Evolutionary conservation across 2,329 filamentous ascomycete genomes (phyloP).

Genomic region (Arachnopeziza araneosa): DNA sequence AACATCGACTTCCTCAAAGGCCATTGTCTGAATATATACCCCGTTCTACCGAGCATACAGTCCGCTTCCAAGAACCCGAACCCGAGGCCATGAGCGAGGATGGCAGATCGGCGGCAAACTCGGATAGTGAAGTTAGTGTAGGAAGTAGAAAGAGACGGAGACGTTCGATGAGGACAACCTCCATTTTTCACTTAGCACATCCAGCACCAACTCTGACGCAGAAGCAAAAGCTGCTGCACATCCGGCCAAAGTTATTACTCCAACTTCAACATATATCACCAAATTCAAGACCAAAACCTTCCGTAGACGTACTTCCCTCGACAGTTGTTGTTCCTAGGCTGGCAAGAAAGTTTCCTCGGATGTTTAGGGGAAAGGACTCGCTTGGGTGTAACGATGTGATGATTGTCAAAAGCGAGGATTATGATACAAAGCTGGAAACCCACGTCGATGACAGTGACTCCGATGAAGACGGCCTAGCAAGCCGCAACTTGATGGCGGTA

Average conservation of each 20-base stretch:
- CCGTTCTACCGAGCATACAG: slow-evolving; percentile 17
- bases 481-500: slow-evolving; percentile 58
- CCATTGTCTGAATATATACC: slow-evolving; percentile 24
- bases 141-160: slow-evolving; percentile 35
- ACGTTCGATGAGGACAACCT: slow-evolving; percentile 48
- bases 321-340: slow-evolving; percentile 56
- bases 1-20: slow-evolving; percentile 14
- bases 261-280: slow-evolving; percentile 64
- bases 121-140: slow-evolving; percentile 20
- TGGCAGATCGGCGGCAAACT: slow-evolving; percentile 28
- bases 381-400: slow-evolving; percentile 66
- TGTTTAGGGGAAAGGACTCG: slow-evolving; percentile 58
- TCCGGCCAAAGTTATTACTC: slow-evolving; percentile 63
- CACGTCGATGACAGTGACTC: slow-evolving; percentile 47
- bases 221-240: slow-evolving; percentile 53
- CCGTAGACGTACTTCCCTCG: slow-evolving; percentile 69
- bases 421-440: slow-evolving; percentile 46
- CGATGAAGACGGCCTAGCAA: slow-evolving; percentile 45
- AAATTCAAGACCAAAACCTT: slow-evolving; percentile 57
- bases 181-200: slow-evolving; percentile 61
- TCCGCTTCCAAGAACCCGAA: slow-evolving; percentile 26
- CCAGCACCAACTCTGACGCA: slow-evolving; percentile 54
- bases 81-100: slow-evolving; percentile 29
- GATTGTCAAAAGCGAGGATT: slow-evolving; percentile 65
- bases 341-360: slow-evolving; percentile 54